Base-by-base conservation (phyloP, 805 yeast species). In the Pichia eremophila region DNA sequence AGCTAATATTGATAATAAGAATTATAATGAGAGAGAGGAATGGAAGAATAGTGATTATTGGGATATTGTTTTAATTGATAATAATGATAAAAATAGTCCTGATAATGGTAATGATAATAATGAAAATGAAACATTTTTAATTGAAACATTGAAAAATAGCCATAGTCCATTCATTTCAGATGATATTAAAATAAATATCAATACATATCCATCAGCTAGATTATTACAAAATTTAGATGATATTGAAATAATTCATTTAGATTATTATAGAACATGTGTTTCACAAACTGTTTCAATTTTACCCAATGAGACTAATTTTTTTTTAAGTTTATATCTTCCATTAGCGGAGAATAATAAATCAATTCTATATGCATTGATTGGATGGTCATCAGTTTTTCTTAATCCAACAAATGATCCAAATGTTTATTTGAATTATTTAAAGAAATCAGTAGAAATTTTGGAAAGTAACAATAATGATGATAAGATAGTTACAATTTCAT, bases 281-380 rank as follows among this genome's bases (percentile, higher is more conserved):
- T 73, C 79, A 0, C 61, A 66, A 10, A 65, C 74, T n/a, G 69
- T 77, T 31, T 73, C 78, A 8, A 75, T 78, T 18, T 72, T 81
- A 0, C 68, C 70, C 31, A 46, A 54, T n/a, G 71, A 69, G 40
- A 65, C 70, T 12, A 79, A 78, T 57, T 73, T 73, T 55, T 79
- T 75, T 51, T 59, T 71, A 19, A 73, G 68, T 34, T 68, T 76
- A 11, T 78, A 77, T 57, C 59, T 79, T 4, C 79, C 79, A 5
- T 68, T 79, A 71, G 81, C 83, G 0, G 64, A 67, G 40, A 59
- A 62, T 28, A 71, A 74, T 45, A 66, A 66, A 36, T 69, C 78
- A 5, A 71, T 78, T 8, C 57, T 78, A 27, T 68, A 70, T 48
- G 69, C 74, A 0, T 57, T 79, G 10, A 62, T 78, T 28, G 77